These are phyloP conservation scores for Fusarium aywerte DNA, from an alignment of 2,329 filamentous ascomycete genomes.

Conservation along the genomic window DNA sequence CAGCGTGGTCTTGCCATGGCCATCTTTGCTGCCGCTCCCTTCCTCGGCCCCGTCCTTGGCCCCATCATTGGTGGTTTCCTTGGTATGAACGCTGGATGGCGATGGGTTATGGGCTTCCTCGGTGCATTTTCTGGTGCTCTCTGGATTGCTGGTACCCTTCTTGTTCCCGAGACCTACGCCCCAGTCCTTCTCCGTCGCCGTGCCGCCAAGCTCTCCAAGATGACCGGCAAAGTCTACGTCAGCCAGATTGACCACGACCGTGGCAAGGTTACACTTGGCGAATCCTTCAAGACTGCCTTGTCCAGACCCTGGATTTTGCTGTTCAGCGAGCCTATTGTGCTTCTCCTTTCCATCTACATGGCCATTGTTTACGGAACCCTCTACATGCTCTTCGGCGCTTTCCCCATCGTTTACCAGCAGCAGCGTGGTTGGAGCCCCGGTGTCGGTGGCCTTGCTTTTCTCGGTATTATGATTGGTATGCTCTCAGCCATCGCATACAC, in stretches of 20 bases:
- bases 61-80: slow-evolving; percentile 73
- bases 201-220: slow-evolving; percentile 35
- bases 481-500: slow-evolving; percentile 30
- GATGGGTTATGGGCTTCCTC: slow-evolving; percentile 86
- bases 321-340: slow-evolving; percentile 79
- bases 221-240: slow-evolving; percentile 34
- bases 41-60: slow-evolving; percentile 70
- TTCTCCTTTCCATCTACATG: slow-evolving; percentile 85
- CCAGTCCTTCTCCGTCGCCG: slow-evolving; percentile 71
- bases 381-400: slow-evolving; percentile 79
- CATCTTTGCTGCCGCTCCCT: slow-evolving; percentile 80
- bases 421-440: slow-evolving; percentile 43
- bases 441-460: slow-evolving; percentile 33
- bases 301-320: slow-evolving; percentile 55
- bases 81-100: slow-evolving; percentile 74
- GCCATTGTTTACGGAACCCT: slow-evolving; percentile 76
- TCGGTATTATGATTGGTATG: slow-evolving; percentile 41
- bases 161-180: slow-evolving; percentile 85
- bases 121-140: slow-evolving; percentile 73
- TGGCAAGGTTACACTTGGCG: slow-evolving; percentile 37
- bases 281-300: slow-evolving; percentile 76
- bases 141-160: slow-evolving; percentile 79
- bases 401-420: slow-evolving; percentile 72
- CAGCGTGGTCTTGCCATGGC: slow-evolving; percentile 86
- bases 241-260: slow-evolving; percentile 46